phyloP scores from a whole-genome alignment of 192 early-diverging fungal species.

The Geranomyces michiganensis region DNA sequence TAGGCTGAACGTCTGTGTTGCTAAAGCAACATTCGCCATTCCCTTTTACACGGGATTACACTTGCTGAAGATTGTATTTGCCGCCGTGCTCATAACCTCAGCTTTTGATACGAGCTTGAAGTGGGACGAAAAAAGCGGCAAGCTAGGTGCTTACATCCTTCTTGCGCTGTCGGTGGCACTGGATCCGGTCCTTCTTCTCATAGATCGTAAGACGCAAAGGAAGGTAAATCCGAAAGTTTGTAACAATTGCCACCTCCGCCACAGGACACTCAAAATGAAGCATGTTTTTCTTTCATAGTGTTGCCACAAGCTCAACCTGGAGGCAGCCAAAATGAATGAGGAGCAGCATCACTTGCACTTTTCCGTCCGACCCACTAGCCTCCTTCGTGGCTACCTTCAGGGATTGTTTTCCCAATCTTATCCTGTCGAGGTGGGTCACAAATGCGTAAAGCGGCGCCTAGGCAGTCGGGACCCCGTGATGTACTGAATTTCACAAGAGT shows the following conservation, averaged over 20 bases:
- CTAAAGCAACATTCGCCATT: neutral
- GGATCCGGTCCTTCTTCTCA: neutral
- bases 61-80: neutral
- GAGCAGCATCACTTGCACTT: neutral
- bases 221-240: neutral
- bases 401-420: neutral
- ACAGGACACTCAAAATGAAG: neutral
- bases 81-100: neutral
- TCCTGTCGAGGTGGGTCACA: neutral
- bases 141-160: neutral
- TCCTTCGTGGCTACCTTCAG: neutral
- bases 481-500: neutral
- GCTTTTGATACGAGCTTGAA: neutral
- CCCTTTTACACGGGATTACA: neutral
- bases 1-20: neutral
- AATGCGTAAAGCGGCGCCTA: neutral
- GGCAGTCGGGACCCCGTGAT: neutral
- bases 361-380: neutral
- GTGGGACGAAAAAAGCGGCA: neutral
- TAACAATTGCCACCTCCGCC: neutral
- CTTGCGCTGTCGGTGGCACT: neutral
- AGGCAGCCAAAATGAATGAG: neutral
- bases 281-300: neutral
- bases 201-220: neutral
- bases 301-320: neutral